A percentile compares a stretch with the other conserved stretches of the same genome.
Evolutionary conservation across 2,329 filamentous ascomycete species (phyloP).

Genomic region (Neofusicoccum umdonicola): DNA sequence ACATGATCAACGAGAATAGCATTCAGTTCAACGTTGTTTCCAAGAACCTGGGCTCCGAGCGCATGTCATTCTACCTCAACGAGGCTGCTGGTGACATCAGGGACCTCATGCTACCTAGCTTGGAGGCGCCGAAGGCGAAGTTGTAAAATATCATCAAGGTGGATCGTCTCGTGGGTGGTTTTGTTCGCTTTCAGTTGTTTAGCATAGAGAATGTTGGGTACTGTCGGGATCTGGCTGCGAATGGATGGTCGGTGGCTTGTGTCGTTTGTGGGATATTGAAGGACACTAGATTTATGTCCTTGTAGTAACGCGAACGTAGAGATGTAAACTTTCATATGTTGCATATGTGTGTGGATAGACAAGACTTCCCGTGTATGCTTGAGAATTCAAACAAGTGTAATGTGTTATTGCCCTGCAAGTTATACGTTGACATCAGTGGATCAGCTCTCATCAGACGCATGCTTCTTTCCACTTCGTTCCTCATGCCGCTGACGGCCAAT

Average conservation of each 20-base stretch:
- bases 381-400: neutral
- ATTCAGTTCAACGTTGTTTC: slow-evolving; percentile 98
- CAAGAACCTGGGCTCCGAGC: slow-evolving; percentile 81
- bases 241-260: too few relatives aligned
- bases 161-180: neutral
- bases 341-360: neutral
- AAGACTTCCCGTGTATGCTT: neutral
- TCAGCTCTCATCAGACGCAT: too few relatives aligned
- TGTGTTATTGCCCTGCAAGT: neutral
- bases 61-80: slow-evolving; percentile 94
- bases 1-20: slow-evolving; percentile 99
- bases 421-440: too few relatives aligned
- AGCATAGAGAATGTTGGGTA: too few relatives aligned
- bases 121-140: slow-evolving; percentile 82
- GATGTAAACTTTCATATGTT: neutral
- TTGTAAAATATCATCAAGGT: slow-evolving; percentile 57
- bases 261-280: too few relatives aligned
- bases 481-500: too few relatives aligned
- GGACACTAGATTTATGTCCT: too few relatives aligned
- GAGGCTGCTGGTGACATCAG: slow-evolving; percentile 89
- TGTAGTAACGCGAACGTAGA: neutral
- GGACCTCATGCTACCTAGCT: slow-evolving; percentile 76
- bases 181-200: neutral
- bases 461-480: too few relatives aligned
- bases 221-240: too few relatives aligned